phyloP scores from a whole-genome alignment of 805 yeast species.

The Candida sanyiensis region DNA sequence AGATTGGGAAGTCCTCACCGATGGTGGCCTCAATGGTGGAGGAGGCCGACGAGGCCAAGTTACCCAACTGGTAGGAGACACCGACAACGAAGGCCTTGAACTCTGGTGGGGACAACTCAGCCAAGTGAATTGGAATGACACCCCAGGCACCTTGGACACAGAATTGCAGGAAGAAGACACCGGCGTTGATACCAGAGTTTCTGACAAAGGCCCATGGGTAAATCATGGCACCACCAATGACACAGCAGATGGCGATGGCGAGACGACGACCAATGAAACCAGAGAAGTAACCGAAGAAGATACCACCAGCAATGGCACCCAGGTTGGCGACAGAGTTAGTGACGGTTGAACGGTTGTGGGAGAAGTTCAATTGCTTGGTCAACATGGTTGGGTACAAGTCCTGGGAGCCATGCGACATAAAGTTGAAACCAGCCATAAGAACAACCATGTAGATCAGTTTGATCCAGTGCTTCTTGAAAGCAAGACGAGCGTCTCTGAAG shows the following conservation, averaged over 20 bases:
- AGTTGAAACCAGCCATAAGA: constrained; percentile 58
- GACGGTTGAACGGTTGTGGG: constrained; percentile 43
- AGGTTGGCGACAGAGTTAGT: constrained; percentile 52
- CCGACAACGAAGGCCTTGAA: constrained; percentile 61
- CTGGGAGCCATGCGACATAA: constrained; percentile 59
- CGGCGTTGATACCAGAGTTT: constrained; percentile 46
- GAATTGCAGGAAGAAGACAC: constrained; percentile 56
- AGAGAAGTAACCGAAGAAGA: constrained; percentile 48
- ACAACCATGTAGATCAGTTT: constrained; percentile 50
- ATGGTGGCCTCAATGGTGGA: constrained; percentile 64
- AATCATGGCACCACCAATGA: constrained; percentile 53
- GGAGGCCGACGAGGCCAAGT: constrained; percentile 59
- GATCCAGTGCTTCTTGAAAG: constrained; percentile 50
- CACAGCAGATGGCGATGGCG: constrained; percentile 44
- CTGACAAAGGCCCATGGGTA: constrained; percentile 58
- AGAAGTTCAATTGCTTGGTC: constrained; percentile 38
- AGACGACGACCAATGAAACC: constrained; percentile 53
- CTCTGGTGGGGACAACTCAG: constrained; percentile 58
- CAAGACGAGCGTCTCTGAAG: constrained; percentile 28
- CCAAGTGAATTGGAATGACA: constrained; percentile 54
- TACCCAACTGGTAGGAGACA: constrained; percentile 62
- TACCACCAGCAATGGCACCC: constrained; percentile 55
- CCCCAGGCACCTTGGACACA: constrained; percentile 72
- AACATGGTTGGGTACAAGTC: constrained; percentile 56
- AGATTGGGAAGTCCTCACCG: constrained; percentile 48